Percentiles rank a stretch among this genome's conserved stretches.
Conservation (phyloP, 345 rosid genomes). For the Mercurialis annua region DNA sequence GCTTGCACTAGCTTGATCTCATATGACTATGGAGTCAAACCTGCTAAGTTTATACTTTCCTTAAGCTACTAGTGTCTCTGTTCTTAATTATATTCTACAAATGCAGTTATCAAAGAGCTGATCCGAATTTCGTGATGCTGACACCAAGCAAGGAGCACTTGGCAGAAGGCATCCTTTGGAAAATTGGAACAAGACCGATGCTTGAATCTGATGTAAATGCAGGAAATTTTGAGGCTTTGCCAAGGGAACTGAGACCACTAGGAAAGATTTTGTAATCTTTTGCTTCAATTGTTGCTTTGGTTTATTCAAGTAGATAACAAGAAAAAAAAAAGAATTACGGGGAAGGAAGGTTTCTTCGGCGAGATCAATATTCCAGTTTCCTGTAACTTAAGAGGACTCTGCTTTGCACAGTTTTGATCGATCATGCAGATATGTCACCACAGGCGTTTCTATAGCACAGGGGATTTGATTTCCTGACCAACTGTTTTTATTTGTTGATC, state of each 20-base stretch:
- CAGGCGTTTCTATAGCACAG: no score
- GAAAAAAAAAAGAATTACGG: no score
- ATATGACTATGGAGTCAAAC: neutral
- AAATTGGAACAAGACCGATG: constrained; percentile 69
- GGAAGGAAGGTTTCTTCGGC: neutral
- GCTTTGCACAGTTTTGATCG: neutral
- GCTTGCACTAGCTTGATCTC: constrained; percentile 2
- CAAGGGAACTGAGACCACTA: constrained; percentile 68
- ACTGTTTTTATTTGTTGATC: no score
- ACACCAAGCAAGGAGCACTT: constrained; percentile 87
- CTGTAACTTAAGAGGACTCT: neutral
- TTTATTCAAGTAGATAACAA: neutral
- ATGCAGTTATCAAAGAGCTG: constrained; percentile 90
- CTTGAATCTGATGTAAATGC: constrained; percentile 65
- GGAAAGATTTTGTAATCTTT: constrained; percentile 49
- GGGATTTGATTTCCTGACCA: no score
- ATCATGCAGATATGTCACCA: no score
- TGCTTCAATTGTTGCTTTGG: neutral
- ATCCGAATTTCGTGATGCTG: constrained; percentile 84
- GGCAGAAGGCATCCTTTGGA: constrained; percentile 74
- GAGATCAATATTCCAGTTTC: neutral
- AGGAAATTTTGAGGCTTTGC: constrained; percentile 59
- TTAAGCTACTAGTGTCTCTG: neutral
- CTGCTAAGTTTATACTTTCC: neutral
- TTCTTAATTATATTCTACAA: neutral